Conservation (phyloP, 768 basidiomycete genomes). For the Dentipellis sp. region DNA sequence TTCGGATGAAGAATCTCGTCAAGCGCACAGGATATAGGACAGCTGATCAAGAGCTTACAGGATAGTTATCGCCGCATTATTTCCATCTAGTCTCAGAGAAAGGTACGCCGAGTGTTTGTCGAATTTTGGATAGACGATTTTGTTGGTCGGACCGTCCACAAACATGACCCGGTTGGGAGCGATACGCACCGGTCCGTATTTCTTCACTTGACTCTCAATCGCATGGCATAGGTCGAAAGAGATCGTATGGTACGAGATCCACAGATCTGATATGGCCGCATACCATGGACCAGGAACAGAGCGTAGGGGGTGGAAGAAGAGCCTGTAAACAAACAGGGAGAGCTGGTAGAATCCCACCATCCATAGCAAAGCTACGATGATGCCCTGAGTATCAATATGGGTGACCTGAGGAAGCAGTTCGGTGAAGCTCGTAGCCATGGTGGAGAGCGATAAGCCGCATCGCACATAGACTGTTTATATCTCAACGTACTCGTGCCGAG, state of each 20-base stretch:
- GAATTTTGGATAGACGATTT: not conserved
- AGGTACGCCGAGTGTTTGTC: not conserved
- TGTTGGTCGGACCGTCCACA: not conserved
- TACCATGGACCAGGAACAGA: not conserved
- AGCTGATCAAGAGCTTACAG: not conserved
- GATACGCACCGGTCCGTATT: not conserved
- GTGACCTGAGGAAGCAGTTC: too few species aligned
- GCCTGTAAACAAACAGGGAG: not conserved
- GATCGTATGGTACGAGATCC: not conserved
- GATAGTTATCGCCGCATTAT: not conserved
- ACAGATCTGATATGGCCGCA: not conserved
- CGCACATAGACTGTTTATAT: too few species aligned
- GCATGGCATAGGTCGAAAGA: not conserved
- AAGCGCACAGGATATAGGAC: too few species aligned
- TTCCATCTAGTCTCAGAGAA: not conserved
- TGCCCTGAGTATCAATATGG: too few species aligned
- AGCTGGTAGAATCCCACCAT: too few species aligned
- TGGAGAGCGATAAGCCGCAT: too few species aligned
- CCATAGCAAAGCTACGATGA: too few species aligned
- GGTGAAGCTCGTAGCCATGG: too few species aligned
- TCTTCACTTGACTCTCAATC: not conserved
- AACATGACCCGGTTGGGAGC: not conserved
- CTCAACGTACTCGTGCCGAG: too few species aligned
- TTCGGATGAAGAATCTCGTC: not conserved
- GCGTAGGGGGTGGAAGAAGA: not conserved